Conservation (phyloP, 805 yeast species). For the Danielia oregonensis region DNA sequence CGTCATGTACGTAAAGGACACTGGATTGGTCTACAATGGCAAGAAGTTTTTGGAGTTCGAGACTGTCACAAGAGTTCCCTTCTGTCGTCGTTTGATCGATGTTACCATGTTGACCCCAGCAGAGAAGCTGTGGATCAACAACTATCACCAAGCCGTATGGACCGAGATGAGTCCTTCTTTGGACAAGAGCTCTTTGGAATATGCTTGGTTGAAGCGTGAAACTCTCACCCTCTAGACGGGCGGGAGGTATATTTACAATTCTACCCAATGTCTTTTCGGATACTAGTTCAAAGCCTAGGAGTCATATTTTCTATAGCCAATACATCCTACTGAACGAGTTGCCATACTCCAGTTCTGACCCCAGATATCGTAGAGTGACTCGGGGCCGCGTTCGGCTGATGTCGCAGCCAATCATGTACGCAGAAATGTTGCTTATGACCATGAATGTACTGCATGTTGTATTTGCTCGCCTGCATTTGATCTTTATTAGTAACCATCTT, state of each 20-base stretch:
- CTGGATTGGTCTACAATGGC: conserved; percentile 46
- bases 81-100: conserved; percentile 74
- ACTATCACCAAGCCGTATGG: conserved; percentile 60
- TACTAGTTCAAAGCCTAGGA: not conserved
- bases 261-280: too few relatives aligned
- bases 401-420: conserved; percentile 1
- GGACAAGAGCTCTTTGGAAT: conserved; percentile 34
- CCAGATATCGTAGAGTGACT: too few relatives aligned
- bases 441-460: not conserved
- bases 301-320: not conserved
- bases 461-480: not conserved
- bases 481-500: not conserved
- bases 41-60: conserved; percentile 66
- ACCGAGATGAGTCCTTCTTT: conserved; percentile 41
- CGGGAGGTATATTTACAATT: too few relatives aligned
- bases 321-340: not conserved
- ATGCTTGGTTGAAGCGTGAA: conserved; percentile 50
- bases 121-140: conserved; percentile 68
- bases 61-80: conserved; percentile 82
- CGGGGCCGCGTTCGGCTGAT: conserved; percentile 4
- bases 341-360: too few relatives aligned
- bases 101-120: conserved; percentile 47
- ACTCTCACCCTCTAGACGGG: too few relatives aligned
- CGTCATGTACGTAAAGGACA: conserved; percentile 45
- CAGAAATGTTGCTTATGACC: not conserved